Base-by-base conservation (phyloP, 495 filamentous ascomycete genomes). In the Daldinia vernicosa region DNA sequence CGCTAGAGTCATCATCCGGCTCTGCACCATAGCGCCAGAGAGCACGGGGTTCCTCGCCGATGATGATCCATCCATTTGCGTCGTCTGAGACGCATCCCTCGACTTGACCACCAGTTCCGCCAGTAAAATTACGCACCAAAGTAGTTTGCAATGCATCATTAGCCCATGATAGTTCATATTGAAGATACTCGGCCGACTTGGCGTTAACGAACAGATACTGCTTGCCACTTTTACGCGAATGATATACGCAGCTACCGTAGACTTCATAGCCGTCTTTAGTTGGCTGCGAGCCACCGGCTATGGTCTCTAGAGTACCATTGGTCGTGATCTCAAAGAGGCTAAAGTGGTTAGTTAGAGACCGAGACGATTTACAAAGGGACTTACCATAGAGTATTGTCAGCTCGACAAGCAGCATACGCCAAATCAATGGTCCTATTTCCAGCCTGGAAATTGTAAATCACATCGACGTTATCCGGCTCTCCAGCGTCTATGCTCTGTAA, bases 131-230 rank as follows among this genome's bases (percentile, higher is more conserved):
- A 24, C 77, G 74, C 11, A 80, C 75, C 15, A 81, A 69, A 1
- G 43, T 77, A 6, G 79, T 78, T n/a, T 70, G 55, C n/a, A 78
- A 76, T 5, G 64, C 39, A 12, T 71, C 75, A 24, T 75, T 63
- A 5, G 45, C 73, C 55, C 75, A 73, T 15, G 74, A 56, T 24
- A 80, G 51, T 24, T 78, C 75, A 32, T 76, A 80, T 53, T 81
- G 77, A 19, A 80, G 75, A 54, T 78, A 78, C 24, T 77, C 69
- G 11, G 79, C 76, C 2, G 73, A 72, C 55, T 80, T 81, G 4
- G 79, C 76, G 30, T 80, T 81, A 47, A 75, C 75, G 33, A 80
- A 80, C n/a, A 80, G 74, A 45, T 78, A 80, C 28, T 76, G 70
- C 33, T 79, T 78, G 54, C 66, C 74, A 40, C 47, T 75, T 17